phyloP scores from a whole-genome alignment of 2,329 filamentous ascomycete species.

The Elsinoe batatas region DNA sequence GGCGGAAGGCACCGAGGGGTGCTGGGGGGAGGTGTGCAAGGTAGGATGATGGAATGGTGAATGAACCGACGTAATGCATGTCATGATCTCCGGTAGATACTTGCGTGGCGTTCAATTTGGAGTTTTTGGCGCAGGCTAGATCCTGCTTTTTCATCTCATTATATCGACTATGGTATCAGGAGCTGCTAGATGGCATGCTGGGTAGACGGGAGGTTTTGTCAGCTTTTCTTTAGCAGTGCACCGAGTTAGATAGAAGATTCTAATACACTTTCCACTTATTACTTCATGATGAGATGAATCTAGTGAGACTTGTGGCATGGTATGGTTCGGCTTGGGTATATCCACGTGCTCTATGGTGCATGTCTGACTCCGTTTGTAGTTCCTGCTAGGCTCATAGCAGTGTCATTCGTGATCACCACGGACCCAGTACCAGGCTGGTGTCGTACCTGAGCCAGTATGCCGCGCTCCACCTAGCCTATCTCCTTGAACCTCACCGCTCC shows the following conservation, averaged over 20 bases:
- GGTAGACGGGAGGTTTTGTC: too few species aligned
- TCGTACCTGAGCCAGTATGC: too few species aligned
- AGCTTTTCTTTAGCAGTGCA: background rate
- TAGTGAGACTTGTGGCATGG: too few species aligned
- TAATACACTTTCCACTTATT: background rate
- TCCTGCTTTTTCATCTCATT: background rate
- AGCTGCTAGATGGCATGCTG: background rate
- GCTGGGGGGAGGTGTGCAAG: background rate
- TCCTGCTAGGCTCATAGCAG: too few species aligned
- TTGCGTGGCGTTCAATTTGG: background rate
- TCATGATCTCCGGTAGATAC: conserved; percentile 10
- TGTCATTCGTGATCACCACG: too few species aligned
- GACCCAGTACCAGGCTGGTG: too few species aligned
- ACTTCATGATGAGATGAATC: too few species aligned
- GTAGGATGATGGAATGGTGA: background rate
- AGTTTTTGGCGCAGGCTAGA: background rate
- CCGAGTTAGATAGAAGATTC: background rate
- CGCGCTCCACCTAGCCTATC: background rate
- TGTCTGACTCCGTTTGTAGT: too few species aligned
- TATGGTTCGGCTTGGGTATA: too few species aligned
- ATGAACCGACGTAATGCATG: background rate
- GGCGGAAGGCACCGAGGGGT: background rate
- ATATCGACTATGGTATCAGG: background rate
- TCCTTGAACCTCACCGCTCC: background rate
- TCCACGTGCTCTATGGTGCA: too few species aligned